Evolutionary conservation across 345 rosid species (phyloP), one percentile per base, ranked within the genome.

Genomic region (Citrus cavaleriei): DNA sequence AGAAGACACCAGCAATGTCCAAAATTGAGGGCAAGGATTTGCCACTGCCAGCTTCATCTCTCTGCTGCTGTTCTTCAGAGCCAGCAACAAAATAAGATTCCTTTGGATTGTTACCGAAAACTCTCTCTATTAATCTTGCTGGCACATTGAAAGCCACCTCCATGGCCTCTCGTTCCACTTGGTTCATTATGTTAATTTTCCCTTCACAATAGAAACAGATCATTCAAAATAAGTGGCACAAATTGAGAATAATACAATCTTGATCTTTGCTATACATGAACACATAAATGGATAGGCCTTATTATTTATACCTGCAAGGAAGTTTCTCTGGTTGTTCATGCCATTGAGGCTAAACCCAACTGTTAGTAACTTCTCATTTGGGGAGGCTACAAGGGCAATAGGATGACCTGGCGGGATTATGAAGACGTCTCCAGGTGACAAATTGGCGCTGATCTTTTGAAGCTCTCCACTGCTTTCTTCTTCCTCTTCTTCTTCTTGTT

Each of bases 321-420:
- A 89, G 82, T 83, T 84, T 75, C 87, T 81, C 60, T 83, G 67
- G 81, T 78, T 73, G 65, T 80, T 75, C 34, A 6, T 49, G 1
- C 89, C 88, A 65, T 85, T 78, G 51, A 89, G 80, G 37, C 86
- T 89, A 68, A 89, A 87, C 49, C 88, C 90, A 37, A 86, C 38
- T n/a, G 76, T 58, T 0, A 59, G 60, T 40, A 85, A 72, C 65
- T 88, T 74, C 40, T 86, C 37, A 21, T 79, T 73, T 25, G 51
- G 82, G 0, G 86, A 66, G 10, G 87, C 84, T 0, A 83, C 14
- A 14, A 81, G 10, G 21, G 89, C 79, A 2, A 81, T 55, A 0
- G 91, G 91, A 77, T 89, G 91, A 78, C 90, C 86, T 46, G 86
- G 85, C 32, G 90, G 93, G 27, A 83, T 69, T 55, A 89, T 57